Conservation (phyloP, 805 yeast species). For the Diddensiella caesifluorescens region DNA sequence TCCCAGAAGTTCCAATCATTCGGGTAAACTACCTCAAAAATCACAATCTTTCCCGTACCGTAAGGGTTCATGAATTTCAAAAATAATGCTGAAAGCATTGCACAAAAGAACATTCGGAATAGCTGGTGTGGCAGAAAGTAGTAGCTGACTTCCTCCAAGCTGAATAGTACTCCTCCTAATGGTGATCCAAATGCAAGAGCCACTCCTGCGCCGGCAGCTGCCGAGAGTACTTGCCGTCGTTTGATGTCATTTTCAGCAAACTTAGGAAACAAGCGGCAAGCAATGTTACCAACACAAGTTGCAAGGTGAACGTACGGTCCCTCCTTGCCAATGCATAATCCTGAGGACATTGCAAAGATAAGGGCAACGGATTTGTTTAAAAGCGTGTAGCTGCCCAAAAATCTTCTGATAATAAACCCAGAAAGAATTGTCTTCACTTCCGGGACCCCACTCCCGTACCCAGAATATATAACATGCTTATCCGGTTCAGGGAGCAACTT, state of each 20-base stretch:
- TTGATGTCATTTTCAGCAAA: conserved; percentile 45
- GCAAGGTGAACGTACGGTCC: conserved; percentile 61
- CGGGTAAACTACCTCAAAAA: conserved; percentile 46
- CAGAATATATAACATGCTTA: conserved; percentile 41
- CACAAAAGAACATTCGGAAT: conserved; percentile 51
- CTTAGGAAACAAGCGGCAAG: conserved; percentile 42
- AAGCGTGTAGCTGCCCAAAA: conserved; percentile 48
- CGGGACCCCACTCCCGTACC: conserved; percentile 57
- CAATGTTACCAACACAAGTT: conserved; percentile 51
- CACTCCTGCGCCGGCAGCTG: conserved; percentile 55
- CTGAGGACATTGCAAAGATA: conserved; percentile 51
- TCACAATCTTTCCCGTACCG: conserved; percentile 54
- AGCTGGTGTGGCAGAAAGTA: conserved; percentile 50
- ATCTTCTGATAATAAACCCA: conserved; percentile 51
- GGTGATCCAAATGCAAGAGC: conserved; percentile 60
- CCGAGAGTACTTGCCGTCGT: conserved; percentile 49
- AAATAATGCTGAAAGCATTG: conserved; percentile 48
- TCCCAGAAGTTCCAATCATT: conserved; percentile 51
- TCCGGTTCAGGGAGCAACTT: conserved; percentile 2
- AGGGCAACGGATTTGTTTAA: conserved; percentile 45
- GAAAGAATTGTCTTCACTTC: conserved; percentile 56
- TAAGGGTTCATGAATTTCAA: conserved; percentile 51
- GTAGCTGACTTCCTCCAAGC: conserved; percentile 53
- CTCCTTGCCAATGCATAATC: conserved; percentile 53
- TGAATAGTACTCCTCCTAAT: conserved; percentile 52